Conservation (phyloP, 2,329 filamentous ascomycete genomes). For the Thielaviopsis populi region DNA sequence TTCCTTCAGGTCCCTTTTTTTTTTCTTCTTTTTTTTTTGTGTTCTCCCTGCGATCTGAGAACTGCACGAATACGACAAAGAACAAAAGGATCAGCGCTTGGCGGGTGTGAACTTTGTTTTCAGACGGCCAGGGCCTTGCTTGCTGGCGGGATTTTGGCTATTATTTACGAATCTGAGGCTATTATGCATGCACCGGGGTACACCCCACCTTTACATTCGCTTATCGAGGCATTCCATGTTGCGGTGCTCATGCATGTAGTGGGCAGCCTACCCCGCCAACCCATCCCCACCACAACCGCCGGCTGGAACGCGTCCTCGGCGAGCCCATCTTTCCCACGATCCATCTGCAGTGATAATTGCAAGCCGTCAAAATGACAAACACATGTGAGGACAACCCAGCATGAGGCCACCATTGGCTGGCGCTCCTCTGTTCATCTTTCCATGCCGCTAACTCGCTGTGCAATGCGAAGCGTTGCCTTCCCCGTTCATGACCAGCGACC, state of each 20-base stretch:
- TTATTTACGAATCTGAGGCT: background rate
- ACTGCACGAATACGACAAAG: background rate
- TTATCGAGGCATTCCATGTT: background rate
- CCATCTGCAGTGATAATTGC: background rate
- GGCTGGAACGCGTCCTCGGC: background rate
- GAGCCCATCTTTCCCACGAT: background rate
- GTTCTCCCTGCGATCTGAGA: background rate
- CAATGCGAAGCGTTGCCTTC: constrained; percentile 33
- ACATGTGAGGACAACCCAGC: background rate
- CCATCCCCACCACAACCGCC: background rate
- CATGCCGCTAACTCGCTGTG: background rate
- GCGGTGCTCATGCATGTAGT: background rate
- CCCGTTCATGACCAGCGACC: constrained; percentile 64
- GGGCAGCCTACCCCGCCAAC: background rate
- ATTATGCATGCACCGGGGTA: background rate
- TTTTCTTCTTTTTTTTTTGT: background rate
- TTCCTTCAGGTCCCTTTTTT: background rate
- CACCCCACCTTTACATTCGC: background rate
- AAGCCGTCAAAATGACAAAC: background rate
- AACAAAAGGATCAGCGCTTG: background rate
- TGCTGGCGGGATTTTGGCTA: background rate
- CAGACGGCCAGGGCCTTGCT: background rate
- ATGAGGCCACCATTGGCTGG: background rate
- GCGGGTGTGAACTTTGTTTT: background rate
- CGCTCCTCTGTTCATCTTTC: background rate